A percentile compares a stretch with the other conserved stretches of the same genome.
Conservation (phyloP, 768 basidiomycete species). For the Tricholoma saponaceum region DNA sequence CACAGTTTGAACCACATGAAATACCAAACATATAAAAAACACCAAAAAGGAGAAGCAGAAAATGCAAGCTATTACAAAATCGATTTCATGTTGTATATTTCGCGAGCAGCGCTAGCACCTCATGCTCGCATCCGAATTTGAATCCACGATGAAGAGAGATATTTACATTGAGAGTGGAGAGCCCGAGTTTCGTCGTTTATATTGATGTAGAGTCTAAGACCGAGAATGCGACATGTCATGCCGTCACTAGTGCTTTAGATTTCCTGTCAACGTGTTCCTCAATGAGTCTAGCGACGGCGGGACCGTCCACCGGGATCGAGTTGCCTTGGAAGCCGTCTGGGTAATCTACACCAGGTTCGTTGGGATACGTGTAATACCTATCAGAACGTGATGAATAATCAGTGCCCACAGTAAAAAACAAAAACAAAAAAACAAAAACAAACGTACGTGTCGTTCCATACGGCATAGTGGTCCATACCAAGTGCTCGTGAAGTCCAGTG, state of each 20-base stretch:
- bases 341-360: slow-evolving; percentile 53
- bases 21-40: neutral
- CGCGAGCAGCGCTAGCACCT: too few relatives aligned
- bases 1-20: neutral
- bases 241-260: neutral
- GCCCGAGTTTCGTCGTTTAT: too few relatives aligned
- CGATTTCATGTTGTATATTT: too few relatives aligned
- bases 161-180: neutral
- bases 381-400: neutral
- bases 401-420: slow-evolving; percentile 9
- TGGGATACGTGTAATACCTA: slow-evolving; percentile 35
- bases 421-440: neutral
- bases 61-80: neutral
- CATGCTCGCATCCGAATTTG: too few relatives aligned
- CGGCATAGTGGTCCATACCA: slow-evolving; percentile 69
- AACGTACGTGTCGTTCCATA: slow-evolving; percentile 77
- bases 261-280: slow-evolving; percentile 51
- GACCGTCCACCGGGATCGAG: slow-evolving; percentile 71
- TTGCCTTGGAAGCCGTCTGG: slow-evolving; percentile 83
- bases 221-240: too few relatives aligned
- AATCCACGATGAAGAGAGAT: too few relatives aligned
- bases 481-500: slow-evolving; percentile 76
- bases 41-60: neutral
- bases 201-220: too few relatives aligned
- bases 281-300: slow-evolving; percentile 60